Percentiles rank a stretch among this genome's conserved stretches.
Conservation (phyloP, 139 green algal species). For the Ulvella scutata region DNA sequence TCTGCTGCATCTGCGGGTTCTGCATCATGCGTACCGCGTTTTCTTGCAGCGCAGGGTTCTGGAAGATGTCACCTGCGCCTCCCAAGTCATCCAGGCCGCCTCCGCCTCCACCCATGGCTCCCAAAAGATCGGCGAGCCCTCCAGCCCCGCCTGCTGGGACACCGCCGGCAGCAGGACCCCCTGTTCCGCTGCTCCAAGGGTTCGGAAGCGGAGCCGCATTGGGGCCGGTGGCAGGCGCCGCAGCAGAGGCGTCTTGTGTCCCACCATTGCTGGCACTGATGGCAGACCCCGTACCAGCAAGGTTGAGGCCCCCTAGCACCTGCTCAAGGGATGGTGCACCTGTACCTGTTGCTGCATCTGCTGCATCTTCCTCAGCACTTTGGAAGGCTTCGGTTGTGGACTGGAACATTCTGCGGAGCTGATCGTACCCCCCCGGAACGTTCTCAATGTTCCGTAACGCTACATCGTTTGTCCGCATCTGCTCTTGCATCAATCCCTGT, state of each 20-base stretch:
- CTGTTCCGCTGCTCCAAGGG: constrained; percentile 56
- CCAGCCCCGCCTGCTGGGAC: constrained; percentile 1
- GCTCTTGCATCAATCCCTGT: constrained; percentile 77
- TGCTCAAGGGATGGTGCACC: constrained; percentile 42
- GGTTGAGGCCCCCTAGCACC: constrained; percentile 18
- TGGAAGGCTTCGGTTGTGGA: not conserved
- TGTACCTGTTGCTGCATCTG: not conserved
- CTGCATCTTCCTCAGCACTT: not conserved
- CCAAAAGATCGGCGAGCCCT: constrained; percentile 4
- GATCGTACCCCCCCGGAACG: constrained; percentile 91
- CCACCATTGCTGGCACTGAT: not conserved
- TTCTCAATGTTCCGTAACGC: constrained; percentile 87
- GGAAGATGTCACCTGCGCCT: not conserved
- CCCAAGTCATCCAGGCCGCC: not conserved
- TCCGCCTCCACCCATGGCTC: not conserved
- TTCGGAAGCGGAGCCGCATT: constrained; percentile 89
- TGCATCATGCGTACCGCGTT: constrained; percentile 11
- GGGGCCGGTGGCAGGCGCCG: constrained; percentile 9
- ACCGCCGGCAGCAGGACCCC: not conserved
- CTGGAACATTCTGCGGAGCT: constrained; percentile 77
- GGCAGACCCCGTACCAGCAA: not conserved
- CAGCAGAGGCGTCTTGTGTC: not conserved
- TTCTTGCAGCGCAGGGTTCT: constrained; percentile 8
- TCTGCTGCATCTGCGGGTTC: constrained; percentile 50
- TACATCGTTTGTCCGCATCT: constrained; percentile 77